Conservation (phyloP, 306 rosid species). For the Oemleria cerasiformis region DNA sequence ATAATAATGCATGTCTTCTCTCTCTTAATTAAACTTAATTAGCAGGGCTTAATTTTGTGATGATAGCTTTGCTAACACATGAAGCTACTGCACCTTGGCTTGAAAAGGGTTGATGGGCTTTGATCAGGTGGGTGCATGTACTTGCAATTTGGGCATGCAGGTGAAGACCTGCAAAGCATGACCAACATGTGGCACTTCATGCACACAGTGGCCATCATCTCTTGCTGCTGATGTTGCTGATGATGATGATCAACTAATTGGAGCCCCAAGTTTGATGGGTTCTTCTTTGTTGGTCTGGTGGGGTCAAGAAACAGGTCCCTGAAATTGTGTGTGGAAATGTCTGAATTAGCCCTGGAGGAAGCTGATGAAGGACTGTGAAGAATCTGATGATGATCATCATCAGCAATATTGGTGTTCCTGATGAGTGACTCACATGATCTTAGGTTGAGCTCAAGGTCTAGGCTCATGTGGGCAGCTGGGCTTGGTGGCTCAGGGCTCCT, state of each 20-base stretch:
- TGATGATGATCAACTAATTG: slow-evolving; percentile 20
- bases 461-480: slow-evolving; percentile 35
- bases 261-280: slow-evolving; percentile 46
- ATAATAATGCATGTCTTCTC: neutral
- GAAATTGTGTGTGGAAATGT: slow-evolving; percentile 3
- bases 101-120: slow-evolving; percentile 52
- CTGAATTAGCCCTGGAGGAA: slow-evolving; percentile 2
- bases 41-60: neutral
- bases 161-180: slow-evolving; percentile 83
- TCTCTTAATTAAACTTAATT: neutral
- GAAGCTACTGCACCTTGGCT: slow-evolving; percentile 46
- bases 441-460: slow-evolving; percentile 85
- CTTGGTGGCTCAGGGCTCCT: slow-evolving; percentile 31
- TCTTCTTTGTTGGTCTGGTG: slow-evolving; percentile 26
- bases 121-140: slow-evolving; percentile 70
- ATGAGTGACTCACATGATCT: slow-evolving; percentile 44
- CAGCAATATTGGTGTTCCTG: slow-evolving; percentile 22
- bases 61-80: slow-evolving; percentile 30
- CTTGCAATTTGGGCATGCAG: slow-evolving; percentile 94
- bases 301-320: slow-evolving; percentile 25
- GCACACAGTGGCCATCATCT: slow-evolving; percentile 93
- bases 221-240: slow-evolving; percentile 33
- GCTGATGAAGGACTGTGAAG: neutral
- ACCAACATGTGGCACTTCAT: slow-evolving; percentile 81
- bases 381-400: neutral